Evolutionary conservation across 106 monocot species (phyloP), one percentile per base, ranked within the genome.

Genomic region (Allium fistulosum): DNA sequence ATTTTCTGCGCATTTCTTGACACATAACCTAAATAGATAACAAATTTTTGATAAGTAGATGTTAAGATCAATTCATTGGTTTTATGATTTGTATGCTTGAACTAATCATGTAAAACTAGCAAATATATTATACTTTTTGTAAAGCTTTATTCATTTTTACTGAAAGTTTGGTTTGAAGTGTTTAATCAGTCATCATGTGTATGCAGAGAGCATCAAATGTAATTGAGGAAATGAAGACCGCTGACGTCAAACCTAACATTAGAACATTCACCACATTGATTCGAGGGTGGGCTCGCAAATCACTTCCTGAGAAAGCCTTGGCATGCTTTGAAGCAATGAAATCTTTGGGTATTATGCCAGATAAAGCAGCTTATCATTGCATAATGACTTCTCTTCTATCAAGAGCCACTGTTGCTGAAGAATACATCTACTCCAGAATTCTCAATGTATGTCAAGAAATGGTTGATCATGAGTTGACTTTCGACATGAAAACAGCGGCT

Each of bases 311-410:
- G 72, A 99, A 90, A 75, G 92, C 93, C 48, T 73, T 99, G 22
- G 71, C 53, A 72, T 93, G 80, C 66, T 99, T 90, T 67, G 84
- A 83, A 56, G 84, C 92, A 65, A 99, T 99, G 89, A 99, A 99
- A 73, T 65, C 62, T 48, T 58, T 71, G 10, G 92, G 92, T 58
- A 26, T 93, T 49, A 79, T 74, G 70, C 97, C 97, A 59, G 97
- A 99, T 63, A 89, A 67, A 76, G 81, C 93, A 63, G 93, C 93
- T 58, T 99, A 90, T 69, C 99, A 99, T 73, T 99, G 99, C 72
- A 69, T 93, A 12, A 79, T 99, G 75, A 99, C 85, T 10, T 90
- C 93, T 68, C 80, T 99, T 59, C 67, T 99, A 27, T 93, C 90
- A 26, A 82, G 93, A 70, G 87, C 93, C 15, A 80, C 93, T 49